A percentile compares a stretch with the other conserved stretches of the same genome.
These are phyloP conservation scores for Cadophora malorum DNA, from an alignment of 2,329 filamentous ascomycete genomes.

Conservation along the genomic window DNA sequence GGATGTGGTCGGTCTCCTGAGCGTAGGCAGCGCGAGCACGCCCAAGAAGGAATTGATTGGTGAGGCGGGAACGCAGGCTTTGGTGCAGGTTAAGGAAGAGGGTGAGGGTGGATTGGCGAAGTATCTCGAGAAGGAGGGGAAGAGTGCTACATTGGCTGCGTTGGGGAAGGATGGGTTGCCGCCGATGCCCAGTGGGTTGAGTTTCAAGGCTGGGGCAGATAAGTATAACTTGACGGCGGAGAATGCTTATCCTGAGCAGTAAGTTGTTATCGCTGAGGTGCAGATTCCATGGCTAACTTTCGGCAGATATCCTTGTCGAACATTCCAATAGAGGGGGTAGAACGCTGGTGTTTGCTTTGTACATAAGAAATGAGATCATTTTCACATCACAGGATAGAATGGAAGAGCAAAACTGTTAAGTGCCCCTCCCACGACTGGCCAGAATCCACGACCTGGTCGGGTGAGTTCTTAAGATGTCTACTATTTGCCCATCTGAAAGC, in stretches of 20 bases:
- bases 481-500: no score
- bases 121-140: constrained; percentile 71
- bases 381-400: neutral
- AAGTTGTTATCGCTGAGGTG: constrained; percentile 49
- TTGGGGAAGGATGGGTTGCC: constrained; percentile 82
- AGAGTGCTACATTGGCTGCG: constrained; percentile 59
- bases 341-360: constrained; percentile 30
- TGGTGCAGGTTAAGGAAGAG: constrained; percentile 78
- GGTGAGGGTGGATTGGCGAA: constrained; percentile 76
- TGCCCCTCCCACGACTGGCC: neutral
- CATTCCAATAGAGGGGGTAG: constrained; percentile 57
- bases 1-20: constrained; percentile 84
- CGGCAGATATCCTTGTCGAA: constrained; percentile 67
- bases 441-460: neutral
- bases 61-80: constrained; percentile 72
- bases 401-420: neutral
- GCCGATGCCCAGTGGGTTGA: constrained; percentile 76
- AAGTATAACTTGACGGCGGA: constrained; percentile 70
- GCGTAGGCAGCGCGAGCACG: constrained; percentile 78
- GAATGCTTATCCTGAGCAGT: constrained; percentile 74
- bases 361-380: constrained; percentile 34
- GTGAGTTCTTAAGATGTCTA: no score
- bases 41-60: constrained; percentile 87
- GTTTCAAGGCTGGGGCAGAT: constrained; percentile 63
- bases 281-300: constrained; percentile 43